phyloP scores from a whole-genome alignment of 2,329 filamentous ascomycete species.

The Arthrobotrys iridis region DNA sequence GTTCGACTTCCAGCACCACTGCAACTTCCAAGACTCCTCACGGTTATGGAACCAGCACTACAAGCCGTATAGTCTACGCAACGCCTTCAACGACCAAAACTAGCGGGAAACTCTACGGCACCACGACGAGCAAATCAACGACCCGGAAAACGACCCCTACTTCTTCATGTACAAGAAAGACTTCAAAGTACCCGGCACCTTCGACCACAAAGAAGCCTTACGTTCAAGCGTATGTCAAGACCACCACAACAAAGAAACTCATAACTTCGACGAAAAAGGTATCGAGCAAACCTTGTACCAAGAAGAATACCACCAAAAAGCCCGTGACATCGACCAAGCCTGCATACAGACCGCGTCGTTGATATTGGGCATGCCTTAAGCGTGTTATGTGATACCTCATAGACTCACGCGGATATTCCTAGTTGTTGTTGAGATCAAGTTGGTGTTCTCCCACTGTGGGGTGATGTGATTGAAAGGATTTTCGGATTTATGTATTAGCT shows the following conservation, averaged over 20 bases:
- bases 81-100: background rate
- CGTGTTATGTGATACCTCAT: too few relatives aligned
- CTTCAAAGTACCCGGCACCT: conserved; percentile 18
- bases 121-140: background rate
- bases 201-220: conserved; percentile 7
- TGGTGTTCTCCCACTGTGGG: background rate
- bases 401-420: background rate
- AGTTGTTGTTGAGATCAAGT: background rate
- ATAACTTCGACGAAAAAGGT: conserved; percentile 18
- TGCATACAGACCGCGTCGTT: background rate
- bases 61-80: background rate
- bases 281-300: background rate
- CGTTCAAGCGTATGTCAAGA: background rate
- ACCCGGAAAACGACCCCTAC: conserved; percentile 11
- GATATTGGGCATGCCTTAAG: background rate
- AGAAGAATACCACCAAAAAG: conserved; percentile 17
- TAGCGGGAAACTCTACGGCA: background rate
- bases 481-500: background rate
- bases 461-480: background rate
- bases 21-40: background rate
- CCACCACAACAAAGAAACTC: conserved; percentile 11
- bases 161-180: conserved; percentile 17
- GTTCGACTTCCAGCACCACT: background rate
- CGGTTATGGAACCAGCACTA: background rate
- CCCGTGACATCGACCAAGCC: background rate